Base-by-base conservation (phyloP, 163 green algal genomes). In the Picocystis sp. region DNA sequence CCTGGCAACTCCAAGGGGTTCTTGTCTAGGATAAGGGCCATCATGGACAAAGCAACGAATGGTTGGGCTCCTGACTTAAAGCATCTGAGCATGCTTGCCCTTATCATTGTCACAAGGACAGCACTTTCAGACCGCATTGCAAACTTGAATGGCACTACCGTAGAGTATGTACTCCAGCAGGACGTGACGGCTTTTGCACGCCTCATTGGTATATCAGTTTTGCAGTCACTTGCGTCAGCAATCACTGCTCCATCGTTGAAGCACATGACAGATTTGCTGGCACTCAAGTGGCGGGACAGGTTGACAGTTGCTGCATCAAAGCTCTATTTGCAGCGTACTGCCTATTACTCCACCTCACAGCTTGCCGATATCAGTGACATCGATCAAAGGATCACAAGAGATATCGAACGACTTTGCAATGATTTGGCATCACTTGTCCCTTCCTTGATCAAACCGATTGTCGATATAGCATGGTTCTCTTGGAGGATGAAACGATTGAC, bases 101-200 rank as follows among this genome's bases (percentile, higher is more conserved):
- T 57, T 3, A 70, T 86, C 11, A 69, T 88, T 35, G 34, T 81
- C 48, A 59, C 77, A 48, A 69, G 79, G 46, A 84, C 79, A 38
- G 56, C 69, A 35, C 55, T 84, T 43, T 70, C 75, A 49, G 78
- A 88, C 65, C 68, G 79, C 45, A 88, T 86, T 42, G 79, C 79
- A 12, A 60, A 47, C 22, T 66, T 87, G 22, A 87, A 87, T 63
- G 79, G 79, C 47, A 54, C 54, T 42, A 80, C 56, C 44, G 79
- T 89, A 48, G 56, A 83, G 53, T 62, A 76, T 47, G 75, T 89
- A 51, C 63, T 89, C 43, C 63, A 66, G 10, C 77, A 84, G 66
- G 76, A 83, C 62, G 52, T 53, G 29, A n/a, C 44, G 5, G 67
- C 55, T 35, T 83, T 83, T 44, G 47, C 69, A 11, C 60, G 70